Base-by-base conservation (phyloP, 768 basidiomycete genomes). In the Boletus vermiculosoides region DNA sequence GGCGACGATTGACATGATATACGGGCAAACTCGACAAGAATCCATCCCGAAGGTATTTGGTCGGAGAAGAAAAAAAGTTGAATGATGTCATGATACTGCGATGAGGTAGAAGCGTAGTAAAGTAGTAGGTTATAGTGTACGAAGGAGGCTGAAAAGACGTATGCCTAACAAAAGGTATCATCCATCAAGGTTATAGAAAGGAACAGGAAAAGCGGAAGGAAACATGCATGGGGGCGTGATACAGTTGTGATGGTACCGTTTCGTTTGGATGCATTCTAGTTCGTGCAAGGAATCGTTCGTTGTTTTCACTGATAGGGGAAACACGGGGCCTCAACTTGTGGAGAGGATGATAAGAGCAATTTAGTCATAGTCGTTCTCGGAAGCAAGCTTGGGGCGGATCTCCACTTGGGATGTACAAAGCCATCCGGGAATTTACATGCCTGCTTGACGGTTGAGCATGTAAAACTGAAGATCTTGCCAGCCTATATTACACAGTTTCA, bases 401-500 rank as follows among this genome's bases (percentile, higher is more conserved):
- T 39, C 39, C 47, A 15, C 28, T 34, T 37, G 54, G 6, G 39
- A 28, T 41, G 12, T 16, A 25, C 3, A 16, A 33, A 25, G 31
- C 28, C 25, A 10, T 37, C 37, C 20, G 3, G 3, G 15, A 51
- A 71, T 31, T 61, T 71, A 85, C 72, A 86, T 74, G 58, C 87
- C 87, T 40, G 85, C 83, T 69, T 88, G 87, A 60, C 88, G 86
- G 69, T 87, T 90, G 53, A 88, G 73, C 66, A 91, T 83, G 66
- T 90, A 92, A 56, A 88, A 71, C 63, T 82, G 83, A 57, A 92
- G 76, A 74, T 90, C 88, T 65, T 90, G 90, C 89, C 88, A 91
- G 40, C 88, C 88, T 86, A 66, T 45, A 57, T 16, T 37, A 4
- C 30, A 36, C 13, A 41, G 16, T 6, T 40, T 41, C 30, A 52